Conservation (phyloP, 257 asterid species). For the Coffea eugenioides region DNA sequence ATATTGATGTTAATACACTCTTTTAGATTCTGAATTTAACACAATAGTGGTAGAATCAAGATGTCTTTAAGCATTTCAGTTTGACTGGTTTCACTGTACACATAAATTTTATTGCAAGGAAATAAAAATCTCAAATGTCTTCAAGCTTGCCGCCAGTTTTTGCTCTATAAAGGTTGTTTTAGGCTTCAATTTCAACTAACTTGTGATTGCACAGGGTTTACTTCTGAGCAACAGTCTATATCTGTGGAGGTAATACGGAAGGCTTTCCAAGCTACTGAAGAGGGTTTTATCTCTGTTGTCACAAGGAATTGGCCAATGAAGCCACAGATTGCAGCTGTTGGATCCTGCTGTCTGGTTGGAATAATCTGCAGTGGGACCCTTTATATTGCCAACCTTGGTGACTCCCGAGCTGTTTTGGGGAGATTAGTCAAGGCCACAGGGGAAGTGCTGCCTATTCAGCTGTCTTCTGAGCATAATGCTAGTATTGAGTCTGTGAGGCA, state of each 20-base stretch:
- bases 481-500: slow-evolving; percentile 62
- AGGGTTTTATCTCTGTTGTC: slow-evolving; percentile 57
- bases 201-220: slow-evolving; percentile 40
- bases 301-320: slow-evolving; percentile 50
- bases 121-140: not conserved
- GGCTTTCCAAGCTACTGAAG: slow-evolving; percentile 72
- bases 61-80: not conserved
- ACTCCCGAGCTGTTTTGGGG: slow-evolving; percentile 70
- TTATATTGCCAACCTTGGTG: slow-evolving; percentile 65
- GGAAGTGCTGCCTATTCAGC: slow-evolving; percentile 57
- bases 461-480: slow-evolving; percentile 67
- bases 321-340: slow-evolving; percentile 72
- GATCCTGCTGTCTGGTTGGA: slow-evolving; percentile 75
- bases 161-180: not conserved
- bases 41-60: not conserved
- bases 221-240: slow-evolving; percentile 59
- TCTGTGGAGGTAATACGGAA: slow-evolving; percentile 58
- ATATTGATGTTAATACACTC: not conserved
- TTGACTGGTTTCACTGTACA: not conserved
- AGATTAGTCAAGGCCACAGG: slow-evolving; percentile 64
- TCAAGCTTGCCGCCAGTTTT: not conserved
- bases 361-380: slow-evolving; percentile 56
- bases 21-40: not conserved
- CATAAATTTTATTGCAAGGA: not conserved
- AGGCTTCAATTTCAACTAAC: not conserved